Percentiles rank a stretch among this genome's conserved stretches.
These are phyloP conservation scores for Diplogelasinospora grovesii DNA, from an alignment of 495 filamentous ascomycete genomes.

Conservation along the genomic window DNA sequence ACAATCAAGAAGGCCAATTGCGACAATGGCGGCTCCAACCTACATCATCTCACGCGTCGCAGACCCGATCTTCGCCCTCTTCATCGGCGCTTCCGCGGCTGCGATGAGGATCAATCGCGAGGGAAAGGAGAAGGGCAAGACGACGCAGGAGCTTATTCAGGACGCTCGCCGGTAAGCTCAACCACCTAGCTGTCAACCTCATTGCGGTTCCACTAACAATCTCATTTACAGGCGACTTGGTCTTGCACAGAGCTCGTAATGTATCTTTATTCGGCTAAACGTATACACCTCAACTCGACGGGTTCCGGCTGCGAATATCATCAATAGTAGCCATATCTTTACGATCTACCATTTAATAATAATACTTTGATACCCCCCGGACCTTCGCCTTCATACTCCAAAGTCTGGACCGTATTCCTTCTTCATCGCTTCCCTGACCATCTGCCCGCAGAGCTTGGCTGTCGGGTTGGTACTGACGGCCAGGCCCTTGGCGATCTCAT, in stretches of 20 bases:
- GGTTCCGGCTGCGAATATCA: not conserved
- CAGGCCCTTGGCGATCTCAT: constrained; percentile 66
- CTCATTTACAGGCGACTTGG: constrained; percentile 20
- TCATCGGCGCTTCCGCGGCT: constrained; percentile 64
- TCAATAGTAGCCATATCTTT: constrained; percentile 2
- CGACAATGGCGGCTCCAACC: constrained; percentile 43
- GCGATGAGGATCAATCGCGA: constrained; percentile 73
- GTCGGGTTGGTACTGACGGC: constrained; percentile 79
- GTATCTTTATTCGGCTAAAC: not conserved
- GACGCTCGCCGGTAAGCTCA: constrained; percentile 37
- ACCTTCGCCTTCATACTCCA: constrained; percentile 16
- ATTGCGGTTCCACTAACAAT: not conserved
- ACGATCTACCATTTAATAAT: constrained; percentile 3
- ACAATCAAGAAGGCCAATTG: not conserved
- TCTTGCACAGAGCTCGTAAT: constrained; percentile 16
- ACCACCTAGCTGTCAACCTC: too few species aligned
- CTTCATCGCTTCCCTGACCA: constrained; percentile 79
- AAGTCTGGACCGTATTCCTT: constrained; percentile 55
- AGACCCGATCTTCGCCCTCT: constrained; percentile 82
- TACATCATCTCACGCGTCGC: constrained; percentile 59
- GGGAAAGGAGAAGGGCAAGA: constrained; percentile 61
- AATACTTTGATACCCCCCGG: not conserved
- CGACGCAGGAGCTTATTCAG: constrained; percentile 45
- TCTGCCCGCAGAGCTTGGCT: constrained; percentile 80
- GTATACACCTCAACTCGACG: not conserved